Conservation (phyloP, 257 asterid species). For the Ballota nigra region DNA sequence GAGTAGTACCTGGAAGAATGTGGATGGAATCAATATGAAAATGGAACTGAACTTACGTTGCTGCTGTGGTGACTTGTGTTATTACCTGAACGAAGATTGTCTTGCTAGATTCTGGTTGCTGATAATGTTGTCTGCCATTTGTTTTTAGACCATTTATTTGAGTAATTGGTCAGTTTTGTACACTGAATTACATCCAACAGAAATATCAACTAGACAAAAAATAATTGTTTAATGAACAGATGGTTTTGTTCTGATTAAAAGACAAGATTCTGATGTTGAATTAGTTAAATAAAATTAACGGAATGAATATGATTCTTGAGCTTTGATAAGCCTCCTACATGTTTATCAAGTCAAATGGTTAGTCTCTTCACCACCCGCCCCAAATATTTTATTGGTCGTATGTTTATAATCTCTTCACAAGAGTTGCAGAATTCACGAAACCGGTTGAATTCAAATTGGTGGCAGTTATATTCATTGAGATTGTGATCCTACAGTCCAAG, state of each 20-base stretch:
- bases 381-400: too few species aligned
- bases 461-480: neutral
- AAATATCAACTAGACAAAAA: neutral
- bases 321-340: neutral
- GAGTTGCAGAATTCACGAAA: too few species aligned
- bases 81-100: neutral
- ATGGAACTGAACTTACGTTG: slow-evolving; percentile 18
- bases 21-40: slow-evolving; percentile 43
- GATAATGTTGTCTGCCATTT: neutral
- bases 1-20: slow-evolving; percentile 57
- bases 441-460: neutral
- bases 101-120: neutral
- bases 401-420: too few species aligned
- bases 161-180: neutral
- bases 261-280: neutral
- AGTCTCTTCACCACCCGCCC: too few species aligned
- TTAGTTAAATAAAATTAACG: neutral
- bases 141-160: neutral
- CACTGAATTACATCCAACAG: neutral
- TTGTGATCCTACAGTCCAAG: neutral
- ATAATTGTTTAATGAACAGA: neutral
- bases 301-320: slow-evolving; percentile 17
- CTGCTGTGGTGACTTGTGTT: neutral
- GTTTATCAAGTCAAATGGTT: neutral
- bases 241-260: neutral